A percentile compares a stretch with the other conserved stretches of the same genome.
Conservation (phyloP, 2,329 filamentous ascomycete genomes). For the Torrubiellomyces zombiae region DNA sequence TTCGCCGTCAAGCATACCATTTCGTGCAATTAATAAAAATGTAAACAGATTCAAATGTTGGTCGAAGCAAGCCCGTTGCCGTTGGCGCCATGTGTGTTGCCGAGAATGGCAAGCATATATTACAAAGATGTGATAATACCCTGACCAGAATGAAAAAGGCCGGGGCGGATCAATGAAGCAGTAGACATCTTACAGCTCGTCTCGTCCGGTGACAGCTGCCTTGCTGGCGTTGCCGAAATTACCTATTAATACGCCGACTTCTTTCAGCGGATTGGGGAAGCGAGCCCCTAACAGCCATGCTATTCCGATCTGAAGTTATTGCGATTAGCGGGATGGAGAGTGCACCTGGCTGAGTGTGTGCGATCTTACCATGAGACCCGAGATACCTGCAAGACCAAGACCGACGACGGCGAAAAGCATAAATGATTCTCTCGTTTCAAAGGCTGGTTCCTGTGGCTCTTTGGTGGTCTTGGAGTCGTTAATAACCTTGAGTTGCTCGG, state of each 20-base stretch:
- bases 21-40: too few relatives aligned
- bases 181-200: conserved; percentile 17
- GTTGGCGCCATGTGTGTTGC: too few relatives aligned
- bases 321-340: background rate
- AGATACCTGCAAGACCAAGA: conserved; percentile 52
- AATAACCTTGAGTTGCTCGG: conserved; percentile 35
- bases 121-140: conserved; percentile 2
- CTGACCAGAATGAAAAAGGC: conserved; percentile 5
- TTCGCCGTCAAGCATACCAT: too few relatives aligned
- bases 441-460: conserved; percentile 26
- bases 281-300: conserved; percentile 71
- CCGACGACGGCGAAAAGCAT: conserved; percentile 53
- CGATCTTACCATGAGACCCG: conserved; percentile 69
- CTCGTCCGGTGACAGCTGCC: conserved; percentile 12
- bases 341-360: too few relatives aligned
- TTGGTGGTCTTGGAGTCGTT: conserved; percentile 20
- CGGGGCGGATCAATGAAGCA: too few relatives aligned
- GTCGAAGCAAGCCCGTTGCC: too few relatives aligned
- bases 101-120: conserved; percentile 3
- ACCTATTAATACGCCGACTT: conserved; percentile 8
- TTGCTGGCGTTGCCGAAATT: conserved; percentile 8
- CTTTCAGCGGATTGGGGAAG: conserved; percentile 40
- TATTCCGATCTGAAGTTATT: conserved; percentile 42
- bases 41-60: too few relatives aligned
- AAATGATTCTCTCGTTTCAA: conserved; percentile 41